Evolutionary conservation across 2,329 filamentous ascomycete species (phyloP), one percentile per base, ranked within the genome.

Genomic region (Neoarthrinium moseri): DNA sequence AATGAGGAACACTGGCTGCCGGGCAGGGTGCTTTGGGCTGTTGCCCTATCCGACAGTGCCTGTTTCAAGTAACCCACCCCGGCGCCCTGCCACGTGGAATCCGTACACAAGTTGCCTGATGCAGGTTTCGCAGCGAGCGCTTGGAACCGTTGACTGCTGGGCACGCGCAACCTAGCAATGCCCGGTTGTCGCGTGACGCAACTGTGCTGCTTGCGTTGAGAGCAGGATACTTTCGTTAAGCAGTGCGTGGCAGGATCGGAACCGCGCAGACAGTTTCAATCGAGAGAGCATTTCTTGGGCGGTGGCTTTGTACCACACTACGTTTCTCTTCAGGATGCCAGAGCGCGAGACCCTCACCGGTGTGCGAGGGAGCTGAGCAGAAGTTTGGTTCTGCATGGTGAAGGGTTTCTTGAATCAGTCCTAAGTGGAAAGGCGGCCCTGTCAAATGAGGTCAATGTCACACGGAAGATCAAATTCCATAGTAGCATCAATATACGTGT

Each of bases 51-150:
- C 41, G 6, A 36, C 6, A 17, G 18, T 32, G 21, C 32, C 41
- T 20, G 30, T 44, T 27, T 26, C 41, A 35, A 26, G 41, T 15
- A 27, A 17, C 17, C 17, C n/a, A 6, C 15, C 21, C 43, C 35
- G 35, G 22, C 17, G 8, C 33, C 38, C 30, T 22, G 43, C 43
- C 43, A 45, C 43, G 43, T 45, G 43, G 43, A 20, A 27, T 17
- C 15, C 15, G 29, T n/a, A 34, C 21, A 23, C 37, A 27, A 12
- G 26, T n/a, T 27, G 30, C 18, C 22, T 27, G 32, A 45, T 38
- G 17, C 43, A 38, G 23, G 21, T 23, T 23, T 38, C 35, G 35
- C 35, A 23, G 35, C 35, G n/a, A n/a, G n/a, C n/a, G n/a, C 32
- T 35, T 17, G 26, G 26, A 8, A 29, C n/a, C n/a, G n/a, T n/a